Base-by-base conservation (phyloP, 2,329 filamentous ascomycete genomes). In the Nemania diffusa region DNA sequence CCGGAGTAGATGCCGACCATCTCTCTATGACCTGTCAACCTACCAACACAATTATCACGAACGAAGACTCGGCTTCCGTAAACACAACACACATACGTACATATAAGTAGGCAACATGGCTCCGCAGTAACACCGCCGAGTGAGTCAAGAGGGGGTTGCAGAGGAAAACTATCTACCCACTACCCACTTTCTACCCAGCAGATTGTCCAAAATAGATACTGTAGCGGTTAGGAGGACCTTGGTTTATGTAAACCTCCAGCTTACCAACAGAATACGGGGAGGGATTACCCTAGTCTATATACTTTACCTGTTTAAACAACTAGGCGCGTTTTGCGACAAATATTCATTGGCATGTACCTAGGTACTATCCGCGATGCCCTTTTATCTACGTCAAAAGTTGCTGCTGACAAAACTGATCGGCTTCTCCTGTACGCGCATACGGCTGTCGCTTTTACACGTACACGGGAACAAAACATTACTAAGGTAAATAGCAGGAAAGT, bases 311-410 rank as follows among this genome's bases (percentile, higher is more conserved):
- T 55, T 48, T 53, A 27, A 32, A 32, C 3, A 34, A 2, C 22
- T 17, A 50, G 22, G 37, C 62, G 62, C 62, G 62, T 22, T 24
- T 56, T 5, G 40, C 48, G 62, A 34, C 26, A 22, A 34, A 51
- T 53, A 52, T 17, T n/a, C 5, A 20, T 24, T 5, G 24, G n/a
- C 11, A 32, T 32, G 50, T 53, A 34, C 27, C 27, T 29, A 34
- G n/a, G 50, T 53, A 53, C 50, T 9, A 7, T 22, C 50, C 8
- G 5, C 27, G 17, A 32, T 53, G 2, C 7, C 5, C n/a, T 11
- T 20, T 29, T 53, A 53, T 32, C 2, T 6, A 6, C 40, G 4
- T 11, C n/a, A 15, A 34, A 53, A 32, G 7, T 20, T 27, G 6
- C 27, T 13, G 27, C 15, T 22, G n/a, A 20, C 17, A 7, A 8